These are phyloP conservation scores for Lactifluus hygrophoroides DNA, from an alignment of 768 basidiomycete species.

Conservation along the genomic window DNA sequence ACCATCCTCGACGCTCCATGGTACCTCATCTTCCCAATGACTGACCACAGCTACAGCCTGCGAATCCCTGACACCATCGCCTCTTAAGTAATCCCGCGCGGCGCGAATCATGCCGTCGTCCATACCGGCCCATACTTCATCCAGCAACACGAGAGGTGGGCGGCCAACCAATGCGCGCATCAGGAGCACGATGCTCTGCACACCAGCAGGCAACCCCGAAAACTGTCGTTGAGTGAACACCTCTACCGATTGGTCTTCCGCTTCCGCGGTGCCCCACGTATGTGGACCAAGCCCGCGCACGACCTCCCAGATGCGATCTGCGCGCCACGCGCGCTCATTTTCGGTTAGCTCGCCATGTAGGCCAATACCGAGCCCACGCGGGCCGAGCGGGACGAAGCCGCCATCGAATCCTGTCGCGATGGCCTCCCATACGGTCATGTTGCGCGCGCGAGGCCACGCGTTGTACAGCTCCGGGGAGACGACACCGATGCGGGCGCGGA, in stretches of 20 bases:
- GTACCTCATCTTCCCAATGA: conserved; percentile 89
- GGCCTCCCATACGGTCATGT: conserved; percentile 67
- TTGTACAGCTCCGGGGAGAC: conserved; percentile 86
- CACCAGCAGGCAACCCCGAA: conserved; percentile 55
- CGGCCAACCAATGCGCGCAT: conserved; percentile 76
- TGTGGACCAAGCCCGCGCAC: conserved; percentile 54
- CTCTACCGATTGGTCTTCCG: conserved; percentile 21
- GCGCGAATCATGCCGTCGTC: conserved; percentile 64
- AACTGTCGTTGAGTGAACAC: conserved; percentile 48
- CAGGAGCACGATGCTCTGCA: conserved; percentile 75
- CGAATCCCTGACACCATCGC: conserved; percentile 38
- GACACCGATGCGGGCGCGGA: conserved; percentile 64
- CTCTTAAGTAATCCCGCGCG: conserved; percentile 54
- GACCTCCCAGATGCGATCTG: conserved; percentile 45
- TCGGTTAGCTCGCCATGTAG: conserved; percentile 32
- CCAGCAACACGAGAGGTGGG: conserved; percentile 71
- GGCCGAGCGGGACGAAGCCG: conserved; percentile 52
- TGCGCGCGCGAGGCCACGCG: conserved; percentile 72
- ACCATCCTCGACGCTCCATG: conserved; percentile 58
- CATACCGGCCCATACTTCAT: conserved; percentile 95
- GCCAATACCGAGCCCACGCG: conserved; percentile 39
- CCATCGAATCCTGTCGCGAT: conserved; percentile 86
- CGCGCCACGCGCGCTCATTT: conserved; percentile 32
- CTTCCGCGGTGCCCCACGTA: conserved; percentile 32
- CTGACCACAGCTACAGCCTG: conserved; percentile 83